Evolutionary conservation across 2,329 filamentous ascomycete species (phyloP), one percentile per base, ranked within the genome.

Genomic region (Chrysoporthe austroafricana): DNA sequence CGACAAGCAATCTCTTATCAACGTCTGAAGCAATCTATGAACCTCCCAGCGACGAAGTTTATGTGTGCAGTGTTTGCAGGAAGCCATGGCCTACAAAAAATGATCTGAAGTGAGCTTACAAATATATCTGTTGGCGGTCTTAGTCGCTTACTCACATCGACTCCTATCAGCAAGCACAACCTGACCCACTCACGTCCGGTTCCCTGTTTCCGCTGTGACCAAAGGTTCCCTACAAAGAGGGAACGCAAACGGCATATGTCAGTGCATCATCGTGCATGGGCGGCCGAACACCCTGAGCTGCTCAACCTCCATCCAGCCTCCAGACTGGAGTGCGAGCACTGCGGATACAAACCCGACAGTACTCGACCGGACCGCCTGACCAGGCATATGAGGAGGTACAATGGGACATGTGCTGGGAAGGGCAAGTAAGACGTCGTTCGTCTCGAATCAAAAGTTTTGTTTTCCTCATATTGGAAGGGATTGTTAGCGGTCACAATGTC

Each of bases 161-260:
- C 56, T 7, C 36, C 16, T 44, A 44, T 9, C 4, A 42, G 34
- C n/a, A 14, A 21, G 14, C 11, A 66, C 56, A 46, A 54, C 26
- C 57, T 48, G 11, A 66, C 1, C 11, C 64, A 66, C n/a, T 7
- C 26, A 2, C 48, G 5, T 2, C 58, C 46, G 7, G 5, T 66
- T 13, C 2, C 46, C 46, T 39, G 36, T 39, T 9, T 9, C 36
- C 36, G 36, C 36, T 39, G 36, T 9, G 36, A 39, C 36, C 5
- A 39, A 9, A 39, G 9, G 36, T 9, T 39, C 9, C 36, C 36
- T 39, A 39, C 36, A 9, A 5, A 5, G 7, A 66, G n/a, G 36
- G 64, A 66, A 0, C 26, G 56, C 7, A 32, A 46, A 8, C 52
- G 39, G 5, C 64, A 66, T 18, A 46, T 66, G 2, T 32, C 26